Evolutionary conservation across 2,329 filamentous ascomycete genomes (phyloP), one percentile per base, ranked within the genome.

Genomic region (Cladophialophora immunda): DNA sequence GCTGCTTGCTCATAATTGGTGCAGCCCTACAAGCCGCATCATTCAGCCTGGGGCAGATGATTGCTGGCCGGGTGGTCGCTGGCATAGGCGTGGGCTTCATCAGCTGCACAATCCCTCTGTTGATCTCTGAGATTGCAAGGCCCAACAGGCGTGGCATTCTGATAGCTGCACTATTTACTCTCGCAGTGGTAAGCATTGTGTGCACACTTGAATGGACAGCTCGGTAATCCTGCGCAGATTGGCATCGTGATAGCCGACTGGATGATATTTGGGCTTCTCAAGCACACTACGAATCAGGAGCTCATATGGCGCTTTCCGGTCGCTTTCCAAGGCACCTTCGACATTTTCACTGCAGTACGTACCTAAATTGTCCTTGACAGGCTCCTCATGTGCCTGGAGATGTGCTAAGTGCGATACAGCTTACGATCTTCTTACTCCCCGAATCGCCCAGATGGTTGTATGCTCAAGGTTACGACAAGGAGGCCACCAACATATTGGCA

Each of bases 21-120:
- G 76, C 79, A 7, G 70, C 79, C 19, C 58, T 80, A 4, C 78
- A 80, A 67, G 78, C 72, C 2, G 66, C 78, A 1, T 67, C 79
- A 6, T 81, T 76, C 69, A 75, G 75, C 11, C 71, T 84, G 17
- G 76, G 76, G 0, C 81, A 83, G 65, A 82, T 84, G 77, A 73
- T 77, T 1, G 77, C 82, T 4, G 82, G 81, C 6, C 77, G 82
- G 7, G 74, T 85, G 2, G 70, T 86, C 1, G 78, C 85, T 47
- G 83, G 84, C 3, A 76, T 85, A 6, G 83, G 83, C 50, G 81
- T 84, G n/a, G 81, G 81, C 0, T 79, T 77, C 0, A 83, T 81
- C 7, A 80, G 81, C 15, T 84, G 85, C 81, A 78, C 83, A 4
- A 73, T 82, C 11, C 78, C 80, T 79, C 9, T 59, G 19, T 0